Conservation (phyloP, 1,139 yeast genomes). For the Debaryomyces singareniensis region DNA sequence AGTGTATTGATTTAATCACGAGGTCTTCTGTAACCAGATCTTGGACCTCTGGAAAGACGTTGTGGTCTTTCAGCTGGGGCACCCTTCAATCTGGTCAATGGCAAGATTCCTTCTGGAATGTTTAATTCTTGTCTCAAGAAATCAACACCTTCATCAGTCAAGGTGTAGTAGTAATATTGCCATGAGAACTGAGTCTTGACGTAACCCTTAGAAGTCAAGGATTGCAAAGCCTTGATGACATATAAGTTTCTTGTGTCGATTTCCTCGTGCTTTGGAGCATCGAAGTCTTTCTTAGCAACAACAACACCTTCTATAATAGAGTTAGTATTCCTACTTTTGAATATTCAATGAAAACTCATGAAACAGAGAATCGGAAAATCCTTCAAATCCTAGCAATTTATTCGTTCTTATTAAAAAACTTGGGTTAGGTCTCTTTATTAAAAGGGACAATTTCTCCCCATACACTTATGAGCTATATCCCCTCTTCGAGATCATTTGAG, state of each 20-base stretch:
- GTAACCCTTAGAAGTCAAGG: slow-evolving; percentile 97
- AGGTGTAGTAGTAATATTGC: slow-evolving; percentile 99
- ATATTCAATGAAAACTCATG: too few relatives aligned
- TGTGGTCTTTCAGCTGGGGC: slow-evolving; percentile 77
- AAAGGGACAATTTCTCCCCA: background rate
- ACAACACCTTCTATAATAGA: slow-evolving; percentile 83
- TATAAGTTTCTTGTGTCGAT: slow-evolving; percentile 95
- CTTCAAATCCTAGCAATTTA: too few relatives aligned
- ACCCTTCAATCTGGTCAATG: slow-evolving; percentile 96
- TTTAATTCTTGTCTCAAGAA: slow-evolving; percentile 97
- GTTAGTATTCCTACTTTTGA: slow-evolving; percentile 26
- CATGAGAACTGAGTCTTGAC: slow-evolving; percentile 99
- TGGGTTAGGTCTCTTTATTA: too few relatives aligned
- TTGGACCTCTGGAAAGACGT: slow-evolving; percentile 38
- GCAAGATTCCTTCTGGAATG: slow-evolving; percentile 98
- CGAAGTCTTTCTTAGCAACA: slow-evolving; percentile 98
- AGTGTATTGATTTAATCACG: slow-evolving; percentile 30
- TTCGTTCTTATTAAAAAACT: too few relatives aligned
- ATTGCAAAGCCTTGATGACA: slow-evolving; percentile 99
- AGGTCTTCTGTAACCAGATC: slow-evolving; percentile 41
- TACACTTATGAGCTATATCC: background rate
- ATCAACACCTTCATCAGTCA: slow-evolving; percentile 99
- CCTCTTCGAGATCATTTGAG: too few relatives aligned
- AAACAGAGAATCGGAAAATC: too few relatives aligned
- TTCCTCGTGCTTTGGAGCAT: slow-evolving; percentile 97